Conservation (phyloP, 2,329 filamentous ascomycete genomes). For the Alternaria sp. region DNA sequence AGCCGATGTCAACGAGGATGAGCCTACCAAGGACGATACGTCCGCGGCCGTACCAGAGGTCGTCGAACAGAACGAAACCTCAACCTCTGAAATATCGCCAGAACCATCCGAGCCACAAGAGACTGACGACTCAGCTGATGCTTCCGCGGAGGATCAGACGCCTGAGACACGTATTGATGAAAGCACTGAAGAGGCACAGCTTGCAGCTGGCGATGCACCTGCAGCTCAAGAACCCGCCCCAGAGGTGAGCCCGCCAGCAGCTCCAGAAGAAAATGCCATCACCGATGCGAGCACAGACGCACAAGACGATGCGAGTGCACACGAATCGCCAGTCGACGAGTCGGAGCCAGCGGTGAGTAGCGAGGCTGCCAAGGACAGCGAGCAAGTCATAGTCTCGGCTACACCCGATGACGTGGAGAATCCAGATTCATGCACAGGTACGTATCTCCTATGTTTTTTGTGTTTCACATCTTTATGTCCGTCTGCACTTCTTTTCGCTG, state of each 20-base stretch:
- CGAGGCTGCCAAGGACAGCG: constrained; percentile 5
- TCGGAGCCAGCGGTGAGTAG: background rate
- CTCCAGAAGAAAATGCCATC: background rate
- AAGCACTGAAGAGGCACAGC: background rate
- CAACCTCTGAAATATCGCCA: background rate
- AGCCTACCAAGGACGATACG: background rate
- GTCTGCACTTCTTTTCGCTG: constrained; percentile 5
- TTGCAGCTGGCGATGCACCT: background rate
- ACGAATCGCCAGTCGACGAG: constrained; percentile 1
- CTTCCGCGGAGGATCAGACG: background rate
- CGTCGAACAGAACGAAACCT: background rate
- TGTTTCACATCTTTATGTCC: constrained; percentile 6
- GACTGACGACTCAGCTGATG: background rate
- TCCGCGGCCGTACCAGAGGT: background rate
- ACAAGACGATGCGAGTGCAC: constrained; percentile 2
- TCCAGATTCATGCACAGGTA: constrained; percentile 21
- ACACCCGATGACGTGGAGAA: constrained; percentile 6
- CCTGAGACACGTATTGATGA: background rate
- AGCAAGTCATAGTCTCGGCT: constrained; percentile 4
- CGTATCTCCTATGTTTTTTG: constrained; percentile 12
- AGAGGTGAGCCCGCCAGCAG: background rate
- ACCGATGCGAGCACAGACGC: background rate
- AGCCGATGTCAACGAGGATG: background rate
- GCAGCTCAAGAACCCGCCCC: background rate
- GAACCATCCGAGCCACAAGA: background rate